phyloP scores from a whole-genome alignment of 768 basidiomycete genomes.

The Rhodotorula graminis region DNA sequence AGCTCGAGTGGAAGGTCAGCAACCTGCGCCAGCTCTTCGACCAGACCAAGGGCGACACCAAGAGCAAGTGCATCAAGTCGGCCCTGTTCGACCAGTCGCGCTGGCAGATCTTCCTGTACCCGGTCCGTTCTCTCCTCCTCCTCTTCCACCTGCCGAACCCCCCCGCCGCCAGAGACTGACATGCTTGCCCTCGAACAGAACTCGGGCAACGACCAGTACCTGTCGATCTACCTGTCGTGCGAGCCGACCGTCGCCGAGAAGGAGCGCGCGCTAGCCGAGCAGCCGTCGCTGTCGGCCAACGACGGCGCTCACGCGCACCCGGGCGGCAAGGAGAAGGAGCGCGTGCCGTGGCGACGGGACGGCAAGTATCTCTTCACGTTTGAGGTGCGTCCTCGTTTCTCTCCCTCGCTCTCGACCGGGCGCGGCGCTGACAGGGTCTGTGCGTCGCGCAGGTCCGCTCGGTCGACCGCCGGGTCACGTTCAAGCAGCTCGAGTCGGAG shows the following conservation, averaged over 20 bases:
- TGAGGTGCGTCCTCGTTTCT: constrained; percentile 19
- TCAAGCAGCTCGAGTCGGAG: constrained; percentile 46
- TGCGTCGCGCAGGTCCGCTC: constrained; percentile 2
- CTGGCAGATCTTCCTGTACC: constrained; percentile 51
- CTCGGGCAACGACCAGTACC: constrained; percentile 35
- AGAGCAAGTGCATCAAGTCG: constrained; percentile 45
- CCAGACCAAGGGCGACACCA: constrained; percentile 47
- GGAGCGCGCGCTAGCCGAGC: constrained; percentile 28
- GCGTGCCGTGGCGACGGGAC: constrained; percentile 30
- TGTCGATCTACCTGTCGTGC: constrained; percentile 42
- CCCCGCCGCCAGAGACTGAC: neutral
- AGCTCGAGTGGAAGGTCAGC: constrained; percentile 48
- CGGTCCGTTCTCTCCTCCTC: constrained; percentile 22
- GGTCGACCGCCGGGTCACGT: constrained; percentile 10
- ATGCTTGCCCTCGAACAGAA: neutral
- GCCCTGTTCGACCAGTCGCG: constrained; percentile 44
- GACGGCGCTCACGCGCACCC: neutral
- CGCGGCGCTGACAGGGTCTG: neutral
- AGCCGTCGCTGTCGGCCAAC: neutral
- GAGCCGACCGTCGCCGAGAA: constrained; percentile 48
- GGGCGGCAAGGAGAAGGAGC: constrained; percentile 22
- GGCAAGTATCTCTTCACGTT: constrained; percentile 38
- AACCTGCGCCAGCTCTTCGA: constrained; percentile 48
- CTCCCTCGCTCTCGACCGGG: too few species aligned
- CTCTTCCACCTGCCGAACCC: neutral